Evolutionary conservation across 2,329 filamentous ascomycete species (phyloP).

Genomic region (Hymenoscyphus albidus): DNA sequence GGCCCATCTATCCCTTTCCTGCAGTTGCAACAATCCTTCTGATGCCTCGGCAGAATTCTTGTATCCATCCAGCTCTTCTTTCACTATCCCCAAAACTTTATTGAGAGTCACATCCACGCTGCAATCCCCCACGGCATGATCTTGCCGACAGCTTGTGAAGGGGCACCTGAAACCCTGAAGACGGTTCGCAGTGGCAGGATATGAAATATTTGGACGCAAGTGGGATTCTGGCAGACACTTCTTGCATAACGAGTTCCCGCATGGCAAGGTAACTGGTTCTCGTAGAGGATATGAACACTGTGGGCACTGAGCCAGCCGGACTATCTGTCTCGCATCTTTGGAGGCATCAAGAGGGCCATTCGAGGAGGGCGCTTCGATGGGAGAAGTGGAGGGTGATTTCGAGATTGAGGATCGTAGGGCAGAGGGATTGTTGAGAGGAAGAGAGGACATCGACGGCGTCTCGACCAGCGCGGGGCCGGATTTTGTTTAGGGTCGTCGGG

Average conservation of each 20-base stretch:
- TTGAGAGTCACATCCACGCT: slow-evolving; percentile 70
- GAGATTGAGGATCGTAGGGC: slow-evolving; percentile 16
- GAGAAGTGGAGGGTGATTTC: slow-evolving; percentile 12
- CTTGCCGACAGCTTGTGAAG: slow-evolving; percentile 58
- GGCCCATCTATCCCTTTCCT: slow-evolving; percentile 39
- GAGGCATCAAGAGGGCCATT: slow-evolving; percentile 42
- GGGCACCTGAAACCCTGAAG: slow-evolving; percentile 72
- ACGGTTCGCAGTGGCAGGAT: slow-evolving; percentile 65
- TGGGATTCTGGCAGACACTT: slow-evolving; percentile 67
- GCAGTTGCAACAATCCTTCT: slow-evolving; percentile 40
- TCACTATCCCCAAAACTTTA: slow-evolving; percentile 63
- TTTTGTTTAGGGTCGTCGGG: slow-evolving; percentile 6
- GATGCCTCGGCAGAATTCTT: slow-evolving; percentile 35
- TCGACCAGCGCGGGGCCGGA: slow-evolving; percentile 15
- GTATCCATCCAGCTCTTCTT: slow-evolving; percentile 47
- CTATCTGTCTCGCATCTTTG: slow-evolving; percentile 57
- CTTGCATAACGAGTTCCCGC: slow-evolving; percentile 74
- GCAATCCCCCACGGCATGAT: slow-evolving; percentile 76
- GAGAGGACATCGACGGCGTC: slow-evolving; percentile 24
- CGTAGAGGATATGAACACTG: slow-evolving; percentile 66
- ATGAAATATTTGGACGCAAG: slow-evolving; percentile 67
- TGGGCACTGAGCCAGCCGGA: slow-evolving; percentile 74
- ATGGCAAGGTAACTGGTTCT: slow-evolving; percentile 73
- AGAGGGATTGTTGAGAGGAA: slow-evolving; percentile 22
- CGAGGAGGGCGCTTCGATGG: slow-evolving; percentile 8